phyloP scores from a whole-genome alignment of 1,139 yeast species.

The Martiniozyma asiatica region DNA sequence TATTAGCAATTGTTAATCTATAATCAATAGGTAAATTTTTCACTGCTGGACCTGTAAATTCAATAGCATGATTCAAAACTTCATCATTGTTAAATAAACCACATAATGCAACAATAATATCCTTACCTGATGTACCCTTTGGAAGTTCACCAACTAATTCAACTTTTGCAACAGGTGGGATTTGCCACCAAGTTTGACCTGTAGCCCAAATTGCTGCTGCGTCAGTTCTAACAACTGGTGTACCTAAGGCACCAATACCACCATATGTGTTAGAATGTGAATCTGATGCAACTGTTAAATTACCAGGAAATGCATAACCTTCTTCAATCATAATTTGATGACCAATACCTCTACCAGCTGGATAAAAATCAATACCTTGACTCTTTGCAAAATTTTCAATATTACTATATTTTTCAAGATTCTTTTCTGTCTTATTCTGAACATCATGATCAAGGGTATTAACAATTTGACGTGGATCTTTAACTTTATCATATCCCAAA shows the following conservation, averaged over 20 bases:
- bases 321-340: conserved; percentile 98
- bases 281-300: conserved; percentile 91
- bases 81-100: conserved; percentile 93
- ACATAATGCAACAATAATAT: conserved; percentile 90
- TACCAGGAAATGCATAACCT: conserved; percentile 94
- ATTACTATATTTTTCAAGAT: conserved; percentile 74
- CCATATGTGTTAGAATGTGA: conserved; percentile 98
- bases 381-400: conserved; percentile 79
- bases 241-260: conserved; percentile 90
- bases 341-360: conserved; percentile 98
- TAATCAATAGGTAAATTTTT: conserved; percentile 70
- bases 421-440: conserved; percentile 82
- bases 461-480: conserved; percentile 81
- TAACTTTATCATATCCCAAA: conserved; percentile 74
- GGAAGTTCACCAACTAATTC: conserved; percentile 76
- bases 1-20: conserved; percentile 90
- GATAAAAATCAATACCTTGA: conserved; percentile 95
- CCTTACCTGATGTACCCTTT: conserved; percentile 87
- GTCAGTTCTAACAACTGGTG: conserved; percentile 96
- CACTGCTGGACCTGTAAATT: conserved; percentile 84
- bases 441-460: conserved; percentile 97
- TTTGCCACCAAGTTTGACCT: conserved; percentile 99
- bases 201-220: conserved; percentile 99
- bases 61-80: conserved; percentile 94
- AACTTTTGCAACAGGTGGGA: conserved; percentile 95